Evolutionary conservation across 192 early-diverging fungal species (phyloP), one percentile per base, ranked within the genome.

Genomic region (Coemansia sp.): DNA sequence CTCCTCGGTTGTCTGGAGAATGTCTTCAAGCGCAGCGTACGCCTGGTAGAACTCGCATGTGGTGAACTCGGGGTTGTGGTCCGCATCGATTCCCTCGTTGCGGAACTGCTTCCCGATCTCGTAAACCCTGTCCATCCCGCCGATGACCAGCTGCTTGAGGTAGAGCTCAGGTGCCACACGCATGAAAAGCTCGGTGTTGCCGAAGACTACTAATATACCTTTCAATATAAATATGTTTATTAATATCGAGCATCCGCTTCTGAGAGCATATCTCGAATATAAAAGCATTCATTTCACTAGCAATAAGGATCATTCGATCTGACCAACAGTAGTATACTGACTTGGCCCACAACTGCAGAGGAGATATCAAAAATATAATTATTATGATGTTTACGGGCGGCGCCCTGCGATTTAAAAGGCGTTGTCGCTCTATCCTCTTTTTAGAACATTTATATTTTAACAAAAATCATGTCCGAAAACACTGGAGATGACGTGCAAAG

Each of bases 21-120:
- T 62, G 25, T 74, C 75, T 2, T 91, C 87, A 2, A 94, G 70
- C 36, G 87, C 83, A 17, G 87, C 80, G 57, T 90, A 94, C 0
- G 92, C 89, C 72, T 89, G 81, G 70, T 95, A 95, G 62, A 93
- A 89, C 65, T 95, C 93, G 59, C 91, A 91, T 5, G 92, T 94
- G 27, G 92, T 92, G 60, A 95, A 95, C 68, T 94, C 93, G 22
- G 93, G 93, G 61, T 91, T 93, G 65, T 95, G 93, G 53, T 89
- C 86, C 19, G 86, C 86, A 71, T 95, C 93, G 34, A 95, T 86
- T 17, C 90, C 91, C 79, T 95, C 93, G 61, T 95, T 95, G 20
- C 93, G 84, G 67, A 95, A 95, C 68, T 93, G 91, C 65, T 91
- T 91, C 27, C 93, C 93, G 61, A 95, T 84, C 72, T 95, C 93